Conservation (phyloP, 2,329 filamentous ascomycete species). For the Pyricularia grisea region DNA sequence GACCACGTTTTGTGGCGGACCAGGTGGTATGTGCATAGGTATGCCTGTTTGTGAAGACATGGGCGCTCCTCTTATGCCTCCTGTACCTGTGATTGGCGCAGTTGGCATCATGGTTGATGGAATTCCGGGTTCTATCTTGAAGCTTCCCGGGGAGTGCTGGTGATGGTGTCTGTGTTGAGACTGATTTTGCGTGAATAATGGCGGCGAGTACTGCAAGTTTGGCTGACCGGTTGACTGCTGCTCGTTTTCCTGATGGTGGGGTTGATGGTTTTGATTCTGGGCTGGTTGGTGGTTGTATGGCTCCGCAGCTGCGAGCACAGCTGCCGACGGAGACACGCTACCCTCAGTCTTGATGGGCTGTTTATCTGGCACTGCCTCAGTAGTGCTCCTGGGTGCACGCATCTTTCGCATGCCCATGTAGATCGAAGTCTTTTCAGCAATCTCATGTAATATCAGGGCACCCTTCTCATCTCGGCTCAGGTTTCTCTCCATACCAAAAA, state of each 20-base stretch:
- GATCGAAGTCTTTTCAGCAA: constrained; percentile 49
- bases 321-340: constrained; percentile 3
- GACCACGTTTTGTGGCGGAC: constrained; percentile 22
- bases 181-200: constrained; percentile 6
- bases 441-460: constrained; percentile 49
- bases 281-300: constrained; percentile 6
- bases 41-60: not conserved
- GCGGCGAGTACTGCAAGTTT: not conserved
- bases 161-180: constrained; percentile 8
- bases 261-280: constrained; percentile 3
- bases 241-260: not conserved
- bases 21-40: constrained; percentile 7
- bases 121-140: constrained; percentile 6
- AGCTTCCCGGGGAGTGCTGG: constrained; percentile 2
- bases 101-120: not conserved
- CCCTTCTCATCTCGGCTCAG: constrained; percentile 47
- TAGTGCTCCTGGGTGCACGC: constrained; percentile 38
- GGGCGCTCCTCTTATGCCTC: not conserved
- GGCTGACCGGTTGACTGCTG: not conserved
- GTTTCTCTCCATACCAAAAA: constrained; percentile 51
- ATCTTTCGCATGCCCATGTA: constrained; percentile 52
- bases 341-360: constrained; percentile 22
- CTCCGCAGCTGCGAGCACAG: constrained; percentile 10
- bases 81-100: not conserved
- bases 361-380: constrained; percentile 24